phyloP scores from a whole-genome alignment of 768 basidiomycete species.

The Xanthoconium stramineum region DNA sequence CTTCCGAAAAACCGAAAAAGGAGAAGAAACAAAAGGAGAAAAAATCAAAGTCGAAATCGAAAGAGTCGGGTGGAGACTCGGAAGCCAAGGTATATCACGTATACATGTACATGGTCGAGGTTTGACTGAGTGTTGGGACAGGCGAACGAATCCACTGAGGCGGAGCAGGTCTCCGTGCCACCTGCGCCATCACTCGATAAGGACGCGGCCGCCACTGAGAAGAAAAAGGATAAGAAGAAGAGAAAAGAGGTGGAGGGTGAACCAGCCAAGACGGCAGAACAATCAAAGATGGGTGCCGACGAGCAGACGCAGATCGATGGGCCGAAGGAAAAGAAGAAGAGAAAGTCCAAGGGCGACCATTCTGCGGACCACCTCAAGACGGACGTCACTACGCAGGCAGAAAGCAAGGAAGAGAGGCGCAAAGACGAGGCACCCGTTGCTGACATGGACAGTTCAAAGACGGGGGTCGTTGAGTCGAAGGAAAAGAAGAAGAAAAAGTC shows the following conservation, averaged over 20 bases:
- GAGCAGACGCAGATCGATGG: slow-evolving; percentile 1
- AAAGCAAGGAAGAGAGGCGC: slow-evolving; percentile 1
- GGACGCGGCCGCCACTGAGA: background rate
- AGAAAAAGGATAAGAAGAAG: slow-evolving; percentile 19
- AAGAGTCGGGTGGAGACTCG: background rate
- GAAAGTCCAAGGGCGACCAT: slow-evolving; percentile 14
- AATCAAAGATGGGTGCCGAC: background rate
- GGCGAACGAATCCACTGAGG: background rate
- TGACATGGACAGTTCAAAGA: background rate
- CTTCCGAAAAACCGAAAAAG: slow-evolving; percentile 15
- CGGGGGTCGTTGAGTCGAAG: background rate
- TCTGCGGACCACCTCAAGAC: background rate
- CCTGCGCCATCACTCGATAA: background rate
- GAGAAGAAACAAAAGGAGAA: slow-evolving; percentile 21
- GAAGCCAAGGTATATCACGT: slow-evolving; percentile 14
- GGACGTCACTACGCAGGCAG: background rate
- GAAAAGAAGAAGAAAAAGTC: slow-evolving; percentile 17
- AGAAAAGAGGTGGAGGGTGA: slow-evolving; percentile 3
- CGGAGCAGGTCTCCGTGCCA: background rate
- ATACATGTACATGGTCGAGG: background rate
- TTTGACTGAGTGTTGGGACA: slow-evolving; percentile 14
- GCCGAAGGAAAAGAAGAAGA: slow-evolving; percentile 16
- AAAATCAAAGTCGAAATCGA: slow-evolving; percentile 7
- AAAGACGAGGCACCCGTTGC: background rate
- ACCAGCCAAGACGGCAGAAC: background rate